These are phyloP conservation scores for Daldinia vernicosa DNA, from an alignment of 495 filamentous ascomycete genomes.

Conservation along the genomic window DNA sequence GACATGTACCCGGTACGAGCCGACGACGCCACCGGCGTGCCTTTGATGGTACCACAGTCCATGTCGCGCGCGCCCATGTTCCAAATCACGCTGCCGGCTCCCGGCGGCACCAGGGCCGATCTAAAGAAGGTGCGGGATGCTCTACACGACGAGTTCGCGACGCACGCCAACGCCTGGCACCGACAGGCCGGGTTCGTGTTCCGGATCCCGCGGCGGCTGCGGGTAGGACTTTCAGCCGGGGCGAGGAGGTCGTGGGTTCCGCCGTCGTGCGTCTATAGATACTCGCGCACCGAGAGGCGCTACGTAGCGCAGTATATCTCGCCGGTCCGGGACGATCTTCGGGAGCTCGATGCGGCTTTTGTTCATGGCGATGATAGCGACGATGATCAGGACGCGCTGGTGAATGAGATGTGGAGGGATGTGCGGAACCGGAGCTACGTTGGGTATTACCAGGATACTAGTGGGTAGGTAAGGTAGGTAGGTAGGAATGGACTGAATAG, in stretches of 20 bases:
- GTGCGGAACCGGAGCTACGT: background rate
- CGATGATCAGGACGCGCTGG: slow-evolving; percentile 28
- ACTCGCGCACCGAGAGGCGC: background rate
- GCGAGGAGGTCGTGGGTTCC: slow-evolving; percentile 12
- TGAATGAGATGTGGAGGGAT: slow-evolving; percentile 25
- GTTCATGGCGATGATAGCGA: slow-evolving; percentile 26
- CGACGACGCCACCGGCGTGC: background rate
- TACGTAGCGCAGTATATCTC: background rate
- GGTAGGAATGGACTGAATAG: background rate
- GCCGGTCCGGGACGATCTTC: background rate
- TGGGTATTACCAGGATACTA: background rate
- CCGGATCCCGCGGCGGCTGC: background rate
- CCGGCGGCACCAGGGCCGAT: no score
- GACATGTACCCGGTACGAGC: slow-evolving; percentile 20
- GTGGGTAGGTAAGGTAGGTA: background rate
- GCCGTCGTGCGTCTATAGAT: slow-evolving; percentile 10
- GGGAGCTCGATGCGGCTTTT: background rate
- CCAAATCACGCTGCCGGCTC: slow-evolving; percentile 20
- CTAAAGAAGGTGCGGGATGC: slow-evolving; percentile 1
- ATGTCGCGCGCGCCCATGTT: slow-evolving; percentile 14
- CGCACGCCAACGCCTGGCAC: slow-evolving; percentile 15
- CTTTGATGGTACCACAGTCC: background rate
- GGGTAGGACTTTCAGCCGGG: background rate
- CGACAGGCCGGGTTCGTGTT: slow-evolving; percentile 25
- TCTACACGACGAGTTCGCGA: background rate